A percentile compares a stretch with the other conserved stretches of the same genome.
Conservation (phyloP, 1,284 basidiomycete genomes). For the Cryptococcus maquisensis region DNA sequence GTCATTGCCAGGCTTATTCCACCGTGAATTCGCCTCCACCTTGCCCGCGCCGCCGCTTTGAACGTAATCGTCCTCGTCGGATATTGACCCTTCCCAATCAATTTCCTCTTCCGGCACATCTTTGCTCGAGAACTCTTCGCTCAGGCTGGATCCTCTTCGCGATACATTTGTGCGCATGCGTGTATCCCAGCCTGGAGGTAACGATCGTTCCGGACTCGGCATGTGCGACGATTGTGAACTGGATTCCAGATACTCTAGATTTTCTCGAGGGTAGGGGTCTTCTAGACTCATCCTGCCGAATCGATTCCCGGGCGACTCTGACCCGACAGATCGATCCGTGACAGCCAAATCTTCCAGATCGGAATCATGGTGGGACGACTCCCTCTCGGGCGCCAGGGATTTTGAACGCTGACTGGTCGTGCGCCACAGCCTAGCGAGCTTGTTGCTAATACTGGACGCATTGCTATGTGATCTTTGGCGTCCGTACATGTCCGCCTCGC, state of each 20-base stretch:
- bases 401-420: constrained; percentile 24
- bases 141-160: constrained; percentile 29
- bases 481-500: constrained; percentile 27
- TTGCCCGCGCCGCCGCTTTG: background rate
- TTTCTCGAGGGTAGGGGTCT: constrained; percentile 15
- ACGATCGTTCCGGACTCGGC: constrained; percentile 13
- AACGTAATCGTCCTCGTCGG: constrained; percentile 22
- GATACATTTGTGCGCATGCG: constrained; percentile 9
- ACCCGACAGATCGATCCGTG: constrained; percentile 12
- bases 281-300: constrained; percentile 29
- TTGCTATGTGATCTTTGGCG: constrained; percentile 33
- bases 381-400: constrained; percentile 2
- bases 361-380: constrained; percentile 5
- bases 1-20: constrained; percentile 10
- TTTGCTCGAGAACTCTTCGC: constrained; percentile 19
- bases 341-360: constrained; percentile 14
- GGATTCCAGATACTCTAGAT: constrained; percentile 30
- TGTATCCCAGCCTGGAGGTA: constrained; percentile 12
- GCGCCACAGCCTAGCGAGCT: constrained; percentile 30
- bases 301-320: constrained; percentile 20
- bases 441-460: constrained; percentile 32
- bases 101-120: constrained; percentile 35
- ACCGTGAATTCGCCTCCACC: constrained; percentile 6
- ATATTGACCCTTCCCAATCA: constrained; percentile 37
- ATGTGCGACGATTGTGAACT: constrained; percentile 16